phyloP scores from a whole-genome alignment of 176 grass and related monocot genomes.

The Zizania latifolia region DNA sequence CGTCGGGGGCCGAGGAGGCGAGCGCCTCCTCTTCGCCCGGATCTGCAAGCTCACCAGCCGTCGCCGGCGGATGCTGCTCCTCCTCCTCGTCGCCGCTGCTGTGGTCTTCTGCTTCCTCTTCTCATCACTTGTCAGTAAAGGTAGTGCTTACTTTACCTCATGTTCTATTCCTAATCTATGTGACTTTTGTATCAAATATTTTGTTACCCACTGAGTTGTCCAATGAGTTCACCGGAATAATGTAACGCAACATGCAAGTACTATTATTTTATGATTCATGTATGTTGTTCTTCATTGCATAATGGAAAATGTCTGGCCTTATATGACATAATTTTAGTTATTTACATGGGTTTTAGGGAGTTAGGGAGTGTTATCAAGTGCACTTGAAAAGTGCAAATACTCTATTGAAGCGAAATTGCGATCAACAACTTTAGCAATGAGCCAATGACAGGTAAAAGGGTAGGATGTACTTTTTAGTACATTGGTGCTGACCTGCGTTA shows the following conservation, averaged over 20 bases:
- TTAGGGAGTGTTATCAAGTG: background rate
- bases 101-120: conserved; percentile 44
- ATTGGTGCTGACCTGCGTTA: background rate
- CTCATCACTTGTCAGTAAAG: conserved; percentile 67
- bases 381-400: background rate
- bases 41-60: conserved; percentile 69
- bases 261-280: background rate
- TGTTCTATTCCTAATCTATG: background rate
- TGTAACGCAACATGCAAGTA: conserved; percentile 10
- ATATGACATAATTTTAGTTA: background rate
- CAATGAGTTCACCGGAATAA: background rate
- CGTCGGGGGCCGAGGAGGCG: conserved; percentile 25
- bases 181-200: background rate
- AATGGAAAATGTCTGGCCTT: background rate
- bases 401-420: conserved; percentile 1
- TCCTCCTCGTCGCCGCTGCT: conserved; percentile 43
- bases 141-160: conserved; percentile 24
- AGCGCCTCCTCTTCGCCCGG: conserved; percentile 47
- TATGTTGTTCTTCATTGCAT: background rate
- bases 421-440: background rate
- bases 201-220: background rate
- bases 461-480: background rate
- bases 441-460: background rate
- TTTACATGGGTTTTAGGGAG: background rate
- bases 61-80: conserved; percentile 66